These are phyloP conservation scores for Diaporthe humulicola DNA, from an alignment of 2,329 filamentous ascomycete species.

Conservation along the genomic window DNA sequence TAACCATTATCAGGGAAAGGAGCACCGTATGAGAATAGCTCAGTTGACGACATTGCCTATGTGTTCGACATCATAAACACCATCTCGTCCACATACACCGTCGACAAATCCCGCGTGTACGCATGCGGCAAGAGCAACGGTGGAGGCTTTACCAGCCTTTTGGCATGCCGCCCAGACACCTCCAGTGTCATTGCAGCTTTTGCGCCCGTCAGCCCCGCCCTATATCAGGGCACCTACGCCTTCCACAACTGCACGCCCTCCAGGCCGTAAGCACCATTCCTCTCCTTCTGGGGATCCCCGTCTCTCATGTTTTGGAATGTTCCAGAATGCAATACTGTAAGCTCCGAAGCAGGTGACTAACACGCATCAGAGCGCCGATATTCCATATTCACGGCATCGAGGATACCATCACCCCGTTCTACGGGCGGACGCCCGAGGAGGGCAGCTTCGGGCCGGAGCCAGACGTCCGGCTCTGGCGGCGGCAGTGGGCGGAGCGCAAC, in stretches of 20 bases:
- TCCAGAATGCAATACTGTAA: too few relatives aligned
- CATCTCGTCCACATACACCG: slow-evolving; percentile 42
- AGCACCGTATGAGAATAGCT: slow-evolving; percentile 44
- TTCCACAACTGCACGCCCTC: slow-evolving; percentile 41
- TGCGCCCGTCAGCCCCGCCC: slow-evolving; percentile 41
- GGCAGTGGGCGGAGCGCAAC: slow-evolving; percentile 43
- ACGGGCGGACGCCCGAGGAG: slow-evolving; percentile 37
- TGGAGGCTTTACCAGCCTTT: slow-evolving; percentile 41
- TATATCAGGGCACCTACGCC: slow-evolving; percentile 41
- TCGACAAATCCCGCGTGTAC: slow-evolving; percentile 42
- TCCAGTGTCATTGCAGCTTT: slow-evolving; percentile 40
- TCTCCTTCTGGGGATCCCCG: too few relatives aligned
- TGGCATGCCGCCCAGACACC: slow-evolving; percentile 42
- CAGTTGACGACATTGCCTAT: slow-evolving; percentile 46
- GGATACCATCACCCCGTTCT: slow-evolving; percentile 40
- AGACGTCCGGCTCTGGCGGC: slow-evolving; percentile 41
- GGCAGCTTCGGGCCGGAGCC: slow-evolving; percentile 40
- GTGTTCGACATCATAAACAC: slow-evolving; percentile 44
- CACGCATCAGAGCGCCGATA: slow-evolving; percentile 39
- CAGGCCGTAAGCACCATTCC: too few relatives aligned
- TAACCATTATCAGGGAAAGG: too few relatives aligned
- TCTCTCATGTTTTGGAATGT: too few relatives aligned
- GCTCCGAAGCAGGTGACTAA: too few relatives aligned
- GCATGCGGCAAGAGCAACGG: slow-evolving; percentile 44
- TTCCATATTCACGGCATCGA: slow-evolving; percentile 42